phyloP scores from a whole-genome alignment of 495 filamentous ascomycete genomes.

The Talaromyces wortmannii region DNA sequence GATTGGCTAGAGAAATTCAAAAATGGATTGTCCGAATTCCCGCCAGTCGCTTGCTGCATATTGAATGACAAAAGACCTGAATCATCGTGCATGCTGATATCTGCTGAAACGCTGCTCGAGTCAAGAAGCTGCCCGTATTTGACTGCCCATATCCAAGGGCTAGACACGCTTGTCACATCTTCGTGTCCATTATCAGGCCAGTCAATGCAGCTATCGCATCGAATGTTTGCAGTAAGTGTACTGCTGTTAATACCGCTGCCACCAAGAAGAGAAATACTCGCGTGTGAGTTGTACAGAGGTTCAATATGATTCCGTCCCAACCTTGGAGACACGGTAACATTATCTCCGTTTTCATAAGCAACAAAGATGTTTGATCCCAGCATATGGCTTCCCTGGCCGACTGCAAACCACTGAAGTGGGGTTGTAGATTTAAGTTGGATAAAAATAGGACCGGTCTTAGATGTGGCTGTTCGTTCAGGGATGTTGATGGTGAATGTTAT shows the following conservation, averaged over 20 bases:
- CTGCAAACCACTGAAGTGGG: constrained; percentile 51
- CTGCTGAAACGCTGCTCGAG: constrained; percentile 34
- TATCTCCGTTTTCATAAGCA: constrained; percentile 51
- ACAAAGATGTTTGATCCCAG: constrained; percentile 55
- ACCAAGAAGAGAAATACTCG: constrained; percentile 40
- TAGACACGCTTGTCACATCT: constrained; percentile 28
- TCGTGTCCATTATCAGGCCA: constrained; percentile 42
- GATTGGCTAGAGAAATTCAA: constrained; percentile 6
- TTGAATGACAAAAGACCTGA: constrained; percentile 45
- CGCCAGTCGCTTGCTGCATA: constrained; percentile 45
- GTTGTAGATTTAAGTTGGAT: constrained; percentile 53
- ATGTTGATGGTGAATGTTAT: constrained; percentile 13
- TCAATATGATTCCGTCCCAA: constrained; percentile 36
- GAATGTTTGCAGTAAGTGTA: constrained; percentile 55
- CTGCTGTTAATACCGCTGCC: constrained; percentile 49
- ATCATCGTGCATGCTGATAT: constrained; percentile 49
- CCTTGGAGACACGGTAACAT: constrained; percentile 58
- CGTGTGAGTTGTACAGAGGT: constrained; percentile 39
- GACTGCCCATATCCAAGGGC: constrained; percentile 57
- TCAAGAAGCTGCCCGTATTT: constrained; percentile 48
- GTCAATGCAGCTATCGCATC: constrained; percentile 42
- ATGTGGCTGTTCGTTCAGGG: constrained; percentile 9
- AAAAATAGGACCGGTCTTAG: constrained; percentile 33
- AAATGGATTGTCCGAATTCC: constrained; percentile 57
- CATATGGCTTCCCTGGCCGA: constrained; percentile 55